Evolutionary conservation across 805 yeast species (phyloP), one percentile per base, ranked within the genome.

Genomic region (Cyberlindnera maritima): DNA sequence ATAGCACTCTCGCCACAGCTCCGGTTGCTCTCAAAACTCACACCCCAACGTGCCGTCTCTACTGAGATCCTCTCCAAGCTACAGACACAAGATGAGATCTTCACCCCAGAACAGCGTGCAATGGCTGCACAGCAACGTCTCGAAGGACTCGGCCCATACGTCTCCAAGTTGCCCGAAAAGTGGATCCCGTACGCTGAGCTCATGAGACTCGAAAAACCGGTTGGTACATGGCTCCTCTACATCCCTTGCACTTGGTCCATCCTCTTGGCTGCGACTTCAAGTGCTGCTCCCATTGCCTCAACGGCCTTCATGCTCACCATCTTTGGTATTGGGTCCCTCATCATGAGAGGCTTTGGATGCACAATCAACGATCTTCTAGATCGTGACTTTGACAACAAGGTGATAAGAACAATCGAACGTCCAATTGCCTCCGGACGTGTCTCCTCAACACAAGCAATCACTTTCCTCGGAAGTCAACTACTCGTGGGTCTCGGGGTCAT

Each of bases 321-420:
- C 13, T 94, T 90, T 62, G 82, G 92, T 4, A 71, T 85, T 4
- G 99, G 99, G 13, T 79, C 97, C 0, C 59, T 91, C 34, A 74
- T 92, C 15, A 94, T 95, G 96, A 78, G 99, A 65, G 97, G 98
- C 23, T 97, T 97, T 2, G 99, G 99, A 0, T 94, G 99, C 64
- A 91, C 96, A 0, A 83, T 94, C 46, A 94, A 94, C 63, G 99
- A 94, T 66, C 72, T 92, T 38, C 72, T 84, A 62, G 99, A 94
- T 63, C 72, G 89, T 44, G 75, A 92, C 49, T 71, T 91, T 41
- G 99, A 94, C 60, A 74, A 77, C 53, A 78, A 89, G 64, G 99
- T 94, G 3, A 85, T 85, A 9, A 77, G 99, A 54, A 92, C 98
- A 3, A 78, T 83, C 41, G 88, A 83, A 60, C 74, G 99, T 59